Base-by-base conservation (phyloP, 2,329 filamentous ascomycete species). In the Sclerotinia glacialis region DNA sequence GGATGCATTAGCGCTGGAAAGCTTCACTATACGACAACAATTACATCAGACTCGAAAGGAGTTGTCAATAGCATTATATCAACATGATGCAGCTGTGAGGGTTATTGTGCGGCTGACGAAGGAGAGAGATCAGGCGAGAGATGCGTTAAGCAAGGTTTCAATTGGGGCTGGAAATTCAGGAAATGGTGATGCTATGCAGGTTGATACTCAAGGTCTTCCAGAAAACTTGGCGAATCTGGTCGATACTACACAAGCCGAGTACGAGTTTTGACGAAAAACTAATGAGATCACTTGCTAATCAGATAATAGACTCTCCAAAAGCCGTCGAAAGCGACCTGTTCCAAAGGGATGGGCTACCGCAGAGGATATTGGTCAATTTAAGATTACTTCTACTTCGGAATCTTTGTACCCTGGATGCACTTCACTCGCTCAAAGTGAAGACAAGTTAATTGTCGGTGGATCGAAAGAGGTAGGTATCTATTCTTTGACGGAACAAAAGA, bases 41-140 rank as follows among this genome's bases (percentile, higher is more conserved):
- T 83, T 99, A 69, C 85, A 89, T 62, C 91, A 96, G 77, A 96
- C 93, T 52, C 85, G 94, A 71, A 93, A 97, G 80, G 95, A 99
- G 81, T 86, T 99, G 66, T 92, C 92, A 66, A 95, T 92, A 1
- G 92, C 95, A 0, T 83, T 99, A 31, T 99, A 99, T 79, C 94
- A 98, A 80, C 92, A 98, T 74, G 95, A 99, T 82, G 94, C 95
- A 2, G 95, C 95, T n/a, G 89, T 96, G 60, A 86, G 95, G 70
- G 95, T 99, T 59, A 97, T 99, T 79, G 93, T 93, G 71, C 87
- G 94, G 58, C 78, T 99, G 77, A 90, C 91, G n/a, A 89, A 86
- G 77, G 95, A 99, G 82, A 83, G 95, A 70, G 93, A 99, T 74
- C 93, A 98, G 78, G 93, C 95, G 55, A 85, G 94, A 71, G 90